Conservation (phyloP, 176 grass and related monocot genomes). For the Musa schizocarpa region DNA sequence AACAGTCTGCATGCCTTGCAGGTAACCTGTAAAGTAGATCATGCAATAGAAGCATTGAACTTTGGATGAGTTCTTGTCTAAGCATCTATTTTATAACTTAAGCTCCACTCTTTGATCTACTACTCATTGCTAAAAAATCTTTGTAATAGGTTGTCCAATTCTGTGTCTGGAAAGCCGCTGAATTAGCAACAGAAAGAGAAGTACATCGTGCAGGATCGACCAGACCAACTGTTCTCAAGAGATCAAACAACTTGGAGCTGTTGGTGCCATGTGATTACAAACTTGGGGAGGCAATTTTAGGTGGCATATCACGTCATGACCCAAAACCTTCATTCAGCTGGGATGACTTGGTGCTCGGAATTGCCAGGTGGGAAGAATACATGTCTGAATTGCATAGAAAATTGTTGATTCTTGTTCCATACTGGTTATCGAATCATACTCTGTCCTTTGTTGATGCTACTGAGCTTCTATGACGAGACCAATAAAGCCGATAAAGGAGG, state of each 20-base stretch:
- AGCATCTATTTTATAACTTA: not conserved
- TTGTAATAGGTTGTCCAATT: slow-evolving; percentile 60
- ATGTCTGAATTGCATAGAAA: slow-evolving; percentile 42
- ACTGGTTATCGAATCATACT: slow-evolving; percentile 47
- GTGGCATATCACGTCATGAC: slow-evolving; percentile 10
- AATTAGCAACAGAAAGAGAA: slow-evolving; percentile 31
- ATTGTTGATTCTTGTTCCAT: slow-evolving; percentile 35
- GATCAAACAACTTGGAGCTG: slow-evolving; percentile 37
- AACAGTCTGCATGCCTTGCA: slow-evolving; percentile 89
- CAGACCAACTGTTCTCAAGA: slow-evolving; percentile 14
- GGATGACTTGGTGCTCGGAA: slow-evolving; percentile 44
- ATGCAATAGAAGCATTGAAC: not conserved
- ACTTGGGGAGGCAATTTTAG: slow-evolving; percentile 48
- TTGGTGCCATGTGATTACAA: slow-evolving; percentile 26
- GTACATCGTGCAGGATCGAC: slow-evolving; percentile 17
- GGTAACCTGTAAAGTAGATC: slow-evolving; percentile 32
- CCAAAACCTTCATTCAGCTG: slow-evolving; percentile 31
- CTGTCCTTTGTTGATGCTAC: slow-evolving; percentile 27
- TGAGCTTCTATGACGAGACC: too few relatives aligned
- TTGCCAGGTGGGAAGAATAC: slow-evolving; percentile 58
- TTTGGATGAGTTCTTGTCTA: not conserved
- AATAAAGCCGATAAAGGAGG: too few relatives aligned
- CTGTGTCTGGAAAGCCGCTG: slow-evolving; percentile 64
- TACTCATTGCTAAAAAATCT: not conserved
- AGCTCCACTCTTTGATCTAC: not conserved